Evolutionary conservation across 2,329 filamentous ascomycete genomes (phyloP).

Genomic region (Uncinocarpus reesii): DNA sequence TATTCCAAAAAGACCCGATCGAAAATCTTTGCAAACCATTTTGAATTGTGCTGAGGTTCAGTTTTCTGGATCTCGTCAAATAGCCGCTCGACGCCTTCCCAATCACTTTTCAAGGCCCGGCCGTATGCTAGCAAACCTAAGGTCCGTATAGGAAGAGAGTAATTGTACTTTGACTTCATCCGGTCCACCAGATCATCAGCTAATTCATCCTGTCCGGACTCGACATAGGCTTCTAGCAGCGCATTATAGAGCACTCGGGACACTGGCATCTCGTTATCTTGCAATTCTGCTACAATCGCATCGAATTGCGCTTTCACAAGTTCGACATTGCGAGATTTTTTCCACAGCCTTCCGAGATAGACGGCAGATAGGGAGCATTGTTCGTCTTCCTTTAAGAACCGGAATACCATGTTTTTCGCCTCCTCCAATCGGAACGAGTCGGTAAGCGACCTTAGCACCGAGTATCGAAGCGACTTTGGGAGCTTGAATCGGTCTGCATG

Average conservation of each 20-base stretch:
- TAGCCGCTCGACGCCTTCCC: constrained; percentile 32
- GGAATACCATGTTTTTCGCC: constrained; percentile 30
- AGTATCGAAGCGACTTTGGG: constrained; percentile 25
- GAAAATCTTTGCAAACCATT: constrained; percentile 26
- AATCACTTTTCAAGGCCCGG: constrained; percentile 31
- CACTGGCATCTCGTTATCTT: constrained; percentile 24
- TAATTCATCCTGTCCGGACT: constrained; percentile 28
- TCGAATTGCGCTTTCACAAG: constrained; percentile 28
- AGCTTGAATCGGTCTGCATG: constrained; percentile 24
- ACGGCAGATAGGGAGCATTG: constrained; percentile 29
- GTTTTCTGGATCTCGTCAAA: constrained; percentile 31
- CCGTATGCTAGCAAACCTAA: constrained; percentile 31
- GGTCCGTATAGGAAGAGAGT: constrained; percentile 27
- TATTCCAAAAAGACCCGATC: constrained; percentile 36
- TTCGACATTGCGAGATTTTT: constrained; percentile 31
- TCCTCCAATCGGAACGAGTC: constrained; percentile 30
- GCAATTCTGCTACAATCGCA: constrained; percentile 24
- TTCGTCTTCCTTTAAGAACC: constrained; percentile 26
- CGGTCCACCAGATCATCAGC: too few relatives aligned
- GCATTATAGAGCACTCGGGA: constrained; percentile 34
- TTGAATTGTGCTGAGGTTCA: constrained; percentile 22
- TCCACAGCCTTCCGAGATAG: constrained; percentile 32
- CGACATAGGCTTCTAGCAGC: constrained; percentile 32
- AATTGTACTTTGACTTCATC: constrained; percentile 26
- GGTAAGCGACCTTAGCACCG: constrained; percentile 30